A percentile compares a stretch with the other conserved stretches of the same genome.
These are phyloP conservation scores for Xerocomus spinulosus DNA, from an alignment of 768 basidiomycete species.

Conservation along the genomic window DNA sequence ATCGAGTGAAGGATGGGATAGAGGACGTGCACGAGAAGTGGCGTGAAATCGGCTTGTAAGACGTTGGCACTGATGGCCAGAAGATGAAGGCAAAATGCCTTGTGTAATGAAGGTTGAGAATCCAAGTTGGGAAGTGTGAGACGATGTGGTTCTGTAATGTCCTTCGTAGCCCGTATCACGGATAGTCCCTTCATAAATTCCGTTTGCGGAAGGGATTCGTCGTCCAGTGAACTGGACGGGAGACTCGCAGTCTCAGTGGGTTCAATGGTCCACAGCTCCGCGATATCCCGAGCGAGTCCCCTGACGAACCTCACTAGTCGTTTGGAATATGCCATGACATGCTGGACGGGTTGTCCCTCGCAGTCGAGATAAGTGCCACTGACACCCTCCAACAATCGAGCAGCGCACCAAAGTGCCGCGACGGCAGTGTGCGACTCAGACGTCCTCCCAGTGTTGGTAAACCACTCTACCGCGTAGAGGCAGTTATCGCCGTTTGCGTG, in stretches of 20 bases:
- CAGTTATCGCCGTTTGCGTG: conserved; percentile 61
- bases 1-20: conserved; percentile 87
- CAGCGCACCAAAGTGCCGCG: conserved; percentile 82
- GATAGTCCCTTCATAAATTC: conserved; percentile 66
- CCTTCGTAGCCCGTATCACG: conserved; percentile 54
- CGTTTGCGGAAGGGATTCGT: conserved; percentile 42
- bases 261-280: conserved; percentile 66
- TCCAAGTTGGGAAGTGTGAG: conserved; percentile 25
- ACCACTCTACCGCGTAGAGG: conserved; percentile 81
- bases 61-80: conserved; percentile 69
- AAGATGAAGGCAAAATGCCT: conserved; percentile 65
- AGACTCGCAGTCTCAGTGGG: conserved; percentile 28
- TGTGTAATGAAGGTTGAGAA: conserved; percentile 64
- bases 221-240: conserved; percentile 7
- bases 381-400: conserved; percentile 70
- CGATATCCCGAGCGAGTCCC: conserved; percentile 55
- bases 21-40: conserved; percentile 69
- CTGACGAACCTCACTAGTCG: conserved; percentile 62
- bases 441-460: conserved; percentile 49
- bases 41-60: conserved; percentile 64
- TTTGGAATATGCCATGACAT: conserved; percentile 32
- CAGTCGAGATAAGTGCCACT: conserved; percentile 42
- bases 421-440: conserved; percentile 46
- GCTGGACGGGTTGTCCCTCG: conserved; percentile 5
- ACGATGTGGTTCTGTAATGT: conserved; percentile 37